Percentiles rank a stretch among this genome's conserved stretches.
Evolutionary conservation across 176 grass and related monocot species (phyloP).

Genomic region (Puya raimondii): DNA sequence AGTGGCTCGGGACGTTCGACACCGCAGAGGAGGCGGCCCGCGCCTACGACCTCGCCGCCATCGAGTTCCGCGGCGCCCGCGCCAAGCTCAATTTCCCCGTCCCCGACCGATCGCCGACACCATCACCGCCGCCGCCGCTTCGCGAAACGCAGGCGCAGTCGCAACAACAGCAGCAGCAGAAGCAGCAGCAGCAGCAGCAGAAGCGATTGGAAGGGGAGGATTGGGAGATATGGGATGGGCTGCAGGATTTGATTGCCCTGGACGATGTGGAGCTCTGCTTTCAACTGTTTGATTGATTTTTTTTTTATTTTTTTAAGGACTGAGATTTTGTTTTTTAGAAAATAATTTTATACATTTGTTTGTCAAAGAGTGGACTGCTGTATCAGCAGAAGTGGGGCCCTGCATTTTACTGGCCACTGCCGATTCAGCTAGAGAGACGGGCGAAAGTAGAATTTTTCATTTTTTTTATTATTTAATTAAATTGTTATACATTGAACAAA

Average conservation of each 20-base stretch:
- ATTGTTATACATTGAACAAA: no score
- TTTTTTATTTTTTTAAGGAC: no score
- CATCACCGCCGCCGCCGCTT: background rate
- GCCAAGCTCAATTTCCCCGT: slow-evolving; percentile 40
- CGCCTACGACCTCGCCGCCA: slow-evolving; percentile 12
- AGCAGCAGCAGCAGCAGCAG: background rate
- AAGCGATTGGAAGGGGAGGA: slow-evolving; percentile 13
- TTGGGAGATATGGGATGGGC: slow-evolving; percentile 36
- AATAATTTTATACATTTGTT: no score
- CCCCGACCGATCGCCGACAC: slow-evolving; percentile 9
- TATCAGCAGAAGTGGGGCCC: no score
- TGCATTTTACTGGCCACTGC: no score
- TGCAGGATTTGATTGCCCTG: slow-evolving; percentile 51
- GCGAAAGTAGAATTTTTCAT: no score
- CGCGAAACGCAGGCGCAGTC: background rate
- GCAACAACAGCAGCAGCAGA: background rate
- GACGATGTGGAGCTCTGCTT: slow-evolving; percentile 33
- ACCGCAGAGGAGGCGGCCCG: slow-evolving; percentile 2
- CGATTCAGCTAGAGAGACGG: no score
- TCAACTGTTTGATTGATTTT: background rate
- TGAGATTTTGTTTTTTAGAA: no score
- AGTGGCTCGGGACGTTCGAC: slow-evolving; percentile 23
- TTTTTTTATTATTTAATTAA: no score
- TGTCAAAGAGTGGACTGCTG: no score
- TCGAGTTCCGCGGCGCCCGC: slow-evolving; percentile 16